A percentile compares a stretch with the other conserved stretches of the same genome.
Evolutionary conservation across 2,329 filamentous ascomycete genomes (phyloP).

Genomic region (Talaromyces albobiverticillius): DNA sequence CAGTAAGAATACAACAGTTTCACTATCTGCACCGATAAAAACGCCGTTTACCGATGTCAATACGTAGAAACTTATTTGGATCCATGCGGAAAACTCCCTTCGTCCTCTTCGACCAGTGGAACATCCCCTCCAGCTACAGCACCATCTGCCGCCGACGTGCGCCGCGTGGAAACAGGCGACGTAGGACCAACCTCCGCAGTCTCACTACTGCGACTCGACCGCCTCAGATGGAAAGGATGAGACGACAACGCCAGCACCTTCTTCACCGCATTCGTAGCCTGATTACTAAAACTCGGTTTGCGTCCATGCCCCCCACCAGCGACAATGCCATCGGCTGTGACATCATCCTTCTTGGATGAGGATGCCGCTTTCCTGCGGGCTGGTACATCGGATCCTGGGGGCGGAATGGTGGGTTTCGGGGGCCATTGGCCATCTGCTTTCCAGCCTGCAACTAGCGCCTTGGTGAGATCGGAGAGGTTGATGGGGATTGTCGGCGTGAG

Average conservation of each 20-base stretch:
- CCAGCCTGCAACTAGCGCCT: constrained; percentile 83
- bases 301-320: not conserved
- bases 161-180: not conserved
- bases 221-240: constrained; percentile 35
- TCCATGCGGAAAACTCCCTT: not conserved
- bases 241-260: constrained; percentile 39
- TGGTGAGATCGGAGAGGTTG: constrained; percentile 77
- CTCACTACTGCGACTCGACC: constrained; percentile 23
- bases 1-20: too few species aligned
- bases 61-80: not conserved
- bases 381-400: constrained; percentile 23
- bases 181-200: not conserved
- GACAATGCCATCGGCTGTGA: not conserved
- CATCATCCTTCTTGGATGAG: constrained; percentile 3
- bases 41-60: too few species aligned
- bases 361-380: constrained; percentile 14
- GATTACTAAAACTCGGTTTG: constrained; percentile 12
- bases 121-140: not conserved
- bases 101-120: not conserved
- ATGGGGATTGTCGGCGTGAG: constrained; percentile 84
- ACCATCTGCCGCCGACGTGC: constrained; percentile 4
- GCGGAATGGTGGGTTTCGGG: constrained; percentile 51
- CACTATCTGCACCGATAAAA: too few species aligned
- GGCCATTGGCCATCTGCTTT: constrained; percentile 94
- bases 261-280: constrained; percentile 38